A percentile compares a stretch with the other conserved stretches of the same genome.
These are phyloP conservation scores for Tetrahymena elliotti DNA, from an alignment of 73 alveolate species.

Conservation along the genomic window DNA sequence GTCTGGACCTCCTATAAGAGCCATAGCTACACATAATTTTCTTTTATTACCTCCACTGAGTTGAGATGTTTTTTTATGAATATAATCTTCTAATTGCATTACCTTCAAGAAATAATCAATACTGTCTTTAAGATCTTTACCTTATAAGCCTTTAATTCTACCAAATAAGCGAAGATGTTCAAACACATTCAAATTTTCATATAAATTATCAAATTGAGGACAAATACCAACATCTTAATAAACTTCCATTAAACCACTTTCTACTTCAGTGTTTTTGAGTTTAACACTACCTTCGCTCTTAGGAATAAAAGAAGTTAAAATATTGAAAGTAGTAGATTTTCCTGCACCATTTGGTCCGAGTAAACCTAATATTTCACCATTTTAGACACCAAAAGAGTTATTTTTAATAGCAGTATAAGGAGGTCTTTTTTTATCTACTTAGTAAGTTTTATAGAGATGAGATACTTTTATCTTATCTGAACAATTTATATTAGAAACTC, in stretches of 20 bases:
- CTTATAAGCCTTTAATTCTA: conserved; percentile 43
- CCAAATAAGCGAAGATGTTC: conserved; percentile 55
- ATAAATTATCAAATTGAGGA: conserved; percentile 52
- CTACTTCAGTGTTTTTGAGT: conserved; percentile 6
- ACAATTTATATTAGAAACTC: background rate
- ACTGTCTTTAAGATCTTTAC: conserved; percentile 1
- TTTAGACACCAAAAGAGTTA: conserved; percentile 49
- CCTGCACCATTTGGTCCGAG: conserved; percentile 87
- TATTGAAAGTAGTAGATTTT: conserved; percentile 73
- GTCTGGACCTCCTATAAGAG: conserved; percentile 64
- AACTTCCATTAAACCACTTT: conserved; percentile 10
- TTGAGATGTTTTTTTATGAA: conserved; percentile 33
- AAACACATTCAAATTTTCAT: conserved; percentile 51
- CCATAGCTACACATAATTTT: conserved; percentile 67
- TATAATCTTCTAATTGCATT: conserved; percentile 1
- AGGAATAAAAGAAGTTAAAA: conserved; percentile 31
- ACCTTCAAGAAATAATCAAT: conserved; percentile 1
- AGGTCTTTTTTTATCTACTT: background rate
- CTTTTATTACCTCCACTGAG: conserved; percentile 81
- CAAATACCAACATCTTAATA: conserved; percentile 57
- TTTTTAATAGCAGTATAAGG: conserved; percentile 55
- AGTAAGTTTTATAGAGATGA: conserved; percentile 1
- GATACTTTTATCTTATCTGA: background rate
- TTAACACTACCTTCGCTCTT: conserved; percentile 42
- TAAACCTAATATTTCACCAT: conserved; percentile 62